Evolutionary conservation across 2,329 filamentous ascomycete species (phyloP).

Genomic region (Fusarium sp.): DNA sequence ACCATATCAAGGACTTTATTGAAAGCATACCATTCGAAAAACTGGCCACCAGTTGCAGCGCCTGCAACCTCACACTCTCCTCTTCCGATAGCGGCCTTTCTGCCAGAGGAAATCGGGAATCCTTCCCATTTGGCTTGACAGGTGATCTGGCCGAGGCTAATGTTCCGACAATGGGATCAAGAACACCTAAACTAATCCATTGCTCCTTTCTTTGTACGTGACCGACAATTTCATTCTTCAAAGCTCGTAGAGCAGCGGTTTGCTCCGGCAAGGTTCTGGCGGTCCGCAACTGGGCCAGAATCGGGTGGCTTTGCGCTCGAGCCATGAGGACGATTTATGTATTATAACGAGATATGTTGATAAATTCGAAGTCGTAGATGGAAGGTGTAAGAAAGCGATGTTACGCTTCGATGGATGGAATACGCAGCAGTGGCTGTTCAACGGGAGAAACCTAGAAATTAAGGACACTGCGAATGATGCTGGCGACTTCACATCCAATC

Average conservation of each 20-base stretch:
- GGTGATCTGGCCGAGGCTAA: conserved; percentile 52
- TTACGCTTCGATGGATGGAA: conserved; percentile 15
- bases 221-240: conserved; percentile 93
- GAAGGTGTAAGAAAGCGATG: neutral
- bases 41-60: conserved; percentile 85
- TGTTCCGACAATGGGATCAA: conserved; percentile 66
- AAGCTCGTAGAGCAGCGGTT: conserved; percentile 70
- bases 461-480: conserved; percentile 24
- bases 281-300: conserved; percentile 67
- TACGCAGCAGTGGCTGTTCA: conserved; percentile 16
- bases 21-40: conserved; percentile 78
- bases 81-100: conserved; percentile 64
- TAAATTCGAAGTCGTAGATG: neutral
- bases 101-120: conserved; percentile 48
- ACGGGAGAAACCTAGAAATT: conserved; percentile 6
- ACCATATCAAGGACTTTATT: neutral
- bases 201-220: conserved; percentile 87
- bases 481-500: conserved; percentile 29
- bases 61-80: conserved; percentile 77
- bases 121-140: conserved; percentile 54
- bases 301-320: conserved; percentile 61
- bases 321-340: conserved; percentile 58
- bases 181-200: conserved; percentile 76
- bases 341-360: neutral
- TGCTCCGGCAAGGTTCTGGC: conserved; percentile 64